Conservation (phyloP, 495 filamentous ascomycete species). For the Penicillium psychrofluorescens region DNA sequence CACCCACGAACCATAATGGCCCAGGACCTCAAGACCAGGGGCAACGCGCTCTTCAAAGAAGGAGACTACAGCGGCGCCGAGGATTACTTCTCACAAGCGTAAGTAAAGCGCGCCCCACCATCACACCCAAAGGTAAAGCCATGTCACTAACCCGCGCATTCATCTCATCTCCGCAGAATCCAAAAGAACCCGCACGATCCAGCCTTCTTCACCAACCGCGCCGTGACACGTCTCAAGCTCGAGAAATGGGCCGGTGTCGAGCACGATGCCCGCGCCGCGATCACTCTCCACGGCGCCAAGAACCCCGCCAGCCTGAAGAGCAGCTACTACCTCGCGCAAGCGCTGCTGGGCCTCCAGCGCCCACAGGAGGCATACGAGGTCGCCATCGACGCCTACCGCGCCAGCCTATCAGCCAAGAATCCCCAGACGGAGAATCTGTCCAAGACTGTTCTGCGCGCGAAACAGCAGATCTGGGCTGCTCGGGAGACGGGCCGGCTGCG, state of each 20-base stretch:
- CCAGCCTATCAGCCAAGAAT: conserved; percentile 54
- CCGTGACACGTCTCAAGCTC: conserved; percentile 74
- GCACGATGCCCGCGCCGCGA: conserved; percentile 66
- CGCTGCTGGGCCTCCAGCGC: conserved; percentile 65
- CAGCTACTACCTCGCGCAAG: conserved; percentile 75
- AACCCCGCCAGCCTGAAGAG: conserved; percentile 63
- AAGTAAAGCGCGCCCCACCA: conserved; percentile 16
- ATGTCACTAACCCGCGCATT: neutral
- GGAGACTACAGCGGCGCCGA: conserved; percentile 73
- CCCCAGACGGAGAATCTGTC: conserved; percentile 60
- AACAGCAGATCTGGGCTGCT: conserved; percentile 55
- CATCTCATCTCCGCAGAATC: conserved; percentile 24
- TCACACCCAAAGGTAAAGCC: neutral
- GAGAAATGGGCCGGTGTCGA: conserved; percentile 66
- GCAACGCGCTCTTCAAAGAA: conserved; percentile 49
- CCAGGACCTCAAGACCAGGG: conserved; percentile 37
- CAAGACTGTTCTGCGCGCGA: conserved; percentile 62
- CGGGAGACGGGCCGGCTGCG: conserved; percentile 42
- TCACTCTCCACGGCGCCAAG: conserved; percentile 51
- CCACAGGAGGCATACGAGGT: conserved; percentile 67
- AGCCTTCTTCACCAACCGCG: conserved; percentile 72
- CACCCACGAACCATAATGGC: conserved; percentile 19
- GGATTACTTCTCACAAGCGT: conserved; percentile 80
- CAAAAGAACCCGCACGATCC: conserved; percentile 40
- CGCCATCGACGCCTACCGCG: conserved; percentile 64